phyloP scores from a whole-genome alignment of 441 rosid genomes.

The Pelargonium australe region DNA sequence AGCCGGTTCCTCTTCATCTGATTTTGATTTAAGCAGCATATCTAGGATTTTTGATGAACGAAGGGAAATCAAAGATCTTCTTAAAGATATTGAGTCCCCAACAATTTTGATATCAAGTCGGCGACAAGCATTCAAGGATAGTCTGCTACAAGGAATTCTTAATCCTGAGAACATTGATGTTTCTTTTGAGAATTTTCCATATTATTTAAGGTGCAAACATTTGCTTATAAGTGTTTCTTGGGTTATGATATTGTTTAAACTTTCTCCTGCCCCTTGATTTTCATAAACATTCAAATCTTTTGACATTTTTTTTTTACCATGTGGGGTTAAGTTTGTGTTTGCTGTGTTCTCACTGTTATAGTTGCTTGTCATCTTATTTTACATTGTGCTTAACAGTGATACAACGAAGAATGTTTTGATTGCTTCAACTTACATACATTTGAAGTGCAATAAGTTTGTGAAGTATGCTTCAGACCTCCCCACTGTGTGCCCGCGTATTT shows the following conservation, averaged over 20 bases:
- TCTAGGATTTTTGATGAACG: slow-evolving; percentile 58
- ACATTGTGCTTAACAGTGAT: slow-evolving; percentile 47
- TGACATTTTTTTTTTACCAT: background rate
- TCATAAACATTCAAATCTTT: background rate
- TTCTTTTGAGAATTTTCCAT: slow-evolving; percentile 83
- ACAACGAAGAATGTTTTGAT: slow-evolving; percentile 82
- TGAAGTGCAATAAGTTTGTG: slow-evolving; percentile 67
- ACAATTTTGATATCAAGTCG: slow-evolving; percentile 47
- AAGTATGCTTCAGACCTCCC: slow-evolving; percentile 75
- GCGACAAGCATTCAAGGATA: slow-evolving; percentile 65
- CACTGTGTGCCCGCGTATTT: slow-evolving; percentile 72
- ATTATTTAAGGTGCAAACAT: slow-evolving; percentile 60
- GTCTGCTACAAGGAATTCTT: slow-evolving; percentile 60
- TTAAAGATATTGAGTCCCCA: slow-evolving; percentile 45
- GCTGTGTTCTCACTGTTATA: background rate
- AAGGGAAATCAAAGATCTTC: slow-evolving; percentile 45
- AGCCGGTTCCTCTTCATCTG: slow-evolving; percentile 48
- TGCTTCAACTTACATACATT: slow-evolving; percentile 67
- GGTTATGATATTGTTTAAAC: background rate
- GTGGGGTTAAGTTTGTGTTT: background rate
- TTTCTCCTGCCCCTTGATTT: background rate
- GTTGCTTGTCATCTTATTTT: background rate
- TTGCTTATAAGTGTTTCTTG: background rate
- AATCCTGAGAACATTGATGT: slow-evolving; percentile 60
- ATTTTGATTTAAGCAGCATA: slow-evolving; percentile 47